Conservation (phyloP, 805 yeast genomes). For the Wickerhamiella cacticola region DNA sequence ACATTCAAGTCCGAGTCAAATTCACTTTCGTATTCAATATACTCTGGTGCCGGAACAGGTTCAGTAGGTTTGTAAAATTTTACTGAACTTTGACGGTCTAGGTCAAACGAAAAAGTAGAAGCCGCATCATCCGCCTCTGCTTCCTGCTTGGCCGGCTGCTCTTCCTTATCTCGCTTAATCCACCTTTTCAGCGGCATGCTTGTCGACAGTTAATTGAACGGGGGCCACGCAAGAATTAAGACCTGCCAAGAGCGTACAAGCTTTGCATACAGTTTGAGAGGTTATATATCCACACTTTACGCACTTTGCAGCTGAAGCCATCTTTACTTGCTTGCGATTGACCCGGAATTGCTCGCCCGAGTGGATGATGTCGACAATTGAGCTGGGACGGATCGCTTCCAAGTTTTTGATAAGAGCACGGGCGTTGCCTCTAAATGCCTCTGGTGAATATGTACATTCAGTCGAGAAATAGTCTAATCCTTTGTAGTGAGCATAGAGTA, state of each 20-base stretch:
- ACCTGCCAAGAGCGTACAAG: conserved; percentile 79
- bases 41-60: conserved; percentile 16
- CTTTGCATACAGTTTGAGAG: conserved; percentile 80
- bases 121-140: neutral
- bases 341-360: conserved; percentile 55
- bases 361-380: conserved; percentile 86
- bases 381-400: conserved; percentile 81
- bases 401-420: conserved; percentile 80
- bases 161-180: neutral
- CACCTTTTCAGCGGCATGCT: neutral
- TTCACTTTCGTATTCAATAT: conserved; percentile 9
- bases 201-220: neutral
- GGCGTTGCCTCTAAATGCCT: conserved; percentile 96
- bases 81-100: conserved; percentile 41
- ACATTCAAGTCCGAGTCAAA: conserved; percentile 32
- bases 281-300: conserved; percentile 86
- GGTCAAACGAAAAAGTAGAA: conserved; percentile 39
- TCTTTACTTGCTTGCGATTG: conserved; percentile 16
- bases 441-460: conserved; percentile 97
- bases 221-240: conserved; percentile 38
- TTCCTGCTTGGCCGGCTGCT: neutral
- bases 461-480: conserved; percentile 92
- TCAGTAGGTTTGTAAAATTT: conserved; percentile 37
- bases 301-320: conserved; percentile 37
- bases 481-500: conserved; percentile 90